Conservation (phyloP, 768 basidiomycete genomes). For the Lactarius quietus region DNA sequence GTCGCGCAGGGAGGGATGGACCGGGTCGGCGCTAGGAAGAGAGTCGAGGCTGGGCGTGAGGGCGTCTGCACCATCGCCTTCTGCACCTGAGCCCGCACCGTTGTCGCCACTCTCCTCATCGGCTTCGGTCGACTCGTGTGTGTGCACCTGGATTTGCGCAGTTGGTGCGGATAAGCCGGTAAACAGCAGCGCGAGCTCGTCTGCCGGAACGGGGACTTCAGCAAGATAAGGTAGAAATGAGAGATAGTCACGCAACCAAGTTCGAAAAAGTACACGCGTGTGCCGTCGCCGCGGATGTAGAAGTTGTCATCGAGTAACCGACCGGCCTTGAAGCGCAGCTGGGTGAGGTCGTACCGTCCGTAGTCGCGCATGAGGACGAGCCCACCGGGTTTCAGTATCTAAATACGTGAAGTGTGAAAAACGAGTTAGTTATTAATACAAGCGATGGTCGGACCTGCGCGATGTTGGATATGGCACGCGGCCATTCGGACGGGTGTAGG, state of each 20-base stretch:
- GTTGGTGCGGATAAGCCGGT: slow-evolving; percentile 53
- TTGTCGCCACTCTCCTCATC: slow-evolving; percentile 36
- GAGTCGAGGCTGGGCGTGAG: not conserved
- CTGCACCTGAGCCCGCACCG: not conserved
- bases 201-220: slow-evolving; percentile 35
- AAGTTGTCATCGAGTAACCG: slow-evolving; percentile 91
- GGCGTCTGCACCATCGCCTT: not conserved
- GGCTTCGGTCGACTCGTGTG: slow-evolving; percentile 34
- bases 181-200: slow-evolving; percentile 76
- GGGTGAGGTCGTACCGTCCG: slow-evolving; percentile 91
- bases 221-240: not conserved
- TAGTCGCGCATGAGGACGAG: slow-evolving; percentile 87
- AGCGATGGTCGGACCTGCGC: slow-evolving; percentile 48
- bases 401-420: not conserved
- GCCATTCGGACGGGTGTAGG: slow-evolving; percentile 92
- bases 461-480: slow-evolving; percentile 73
- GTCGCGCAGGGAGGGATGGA: slow-evolving; percentile 32
- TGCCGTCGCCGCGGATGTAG: slow-evolving; percentile 96
- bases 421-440: not conserved
- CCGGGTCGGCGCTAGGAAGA: slow-evolving; percentile 2
- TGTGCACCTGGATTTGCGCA: slow-evolving; percentile 28
- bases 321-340: slow-evolving; percentile 85
- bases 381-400: slow-evolving; percentile 93
- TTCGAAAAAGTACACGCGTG: slow-evolving; percentile 96
- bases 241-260: slow-evolving; percentile 45